Conservation (phyloP, 495 filamentous ascomycete genomes). For the Letharia lupina region DNA sequence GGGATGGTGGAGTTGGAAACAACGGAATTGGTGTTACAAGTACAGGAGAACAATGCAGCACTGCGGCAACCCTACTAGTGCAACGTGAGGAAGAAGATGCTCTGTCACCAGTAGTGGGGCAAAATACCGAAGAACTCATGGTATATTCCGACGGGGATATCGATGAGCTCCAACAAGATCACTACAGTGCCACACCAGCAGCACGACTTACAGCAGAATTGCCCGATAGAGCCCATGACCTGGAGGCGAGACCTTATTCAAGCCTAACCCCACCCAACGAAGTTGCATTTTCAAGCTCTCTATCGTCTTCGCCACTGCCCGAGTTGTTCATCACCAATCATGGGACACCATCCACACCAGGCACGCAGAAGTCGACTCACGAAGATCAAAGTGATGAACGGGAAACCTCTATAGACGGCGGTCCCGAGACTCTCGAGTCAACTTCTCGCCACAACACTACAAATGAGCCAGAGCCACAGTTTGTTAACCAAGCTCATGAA, state of each 20-base stretch:
- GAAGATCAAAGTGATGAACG: not conserved
- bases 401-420: not conserved
- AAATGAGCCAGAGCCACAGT: not conserved
- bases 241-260: not conserved
- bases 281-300: not conserved
- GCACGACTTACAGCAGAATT: not conserved
- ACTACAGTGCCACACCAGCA: conserved; percentile 11
- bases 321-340: not conserved
- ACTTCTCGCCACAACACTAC: not conserved
- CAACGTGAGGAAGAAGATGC: not conserved
- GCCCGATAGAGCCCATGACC: not conserved
- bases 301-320: conserved; percentile 4
- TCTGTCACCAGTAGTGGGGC: not conserved
- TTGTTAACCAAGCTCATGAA: not conserved
- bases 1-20: not conserved
- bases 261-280: not conserved
- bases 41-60: not conserved
- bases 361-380: not conserved
- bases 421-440: not conserved
- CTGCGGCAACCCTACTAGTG: not conserved
- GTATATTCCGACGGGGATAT: conserved; percentile 4
- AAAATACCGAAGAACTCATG: not conserved
- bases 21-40: not conserved
- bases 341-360: not conserved
- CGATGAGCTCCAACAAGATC: conserved; percentile 24